Evolutionary conservation across 176 grass and related monocot species (phyloP).

Genomic region (Carex parvula): DNA sequence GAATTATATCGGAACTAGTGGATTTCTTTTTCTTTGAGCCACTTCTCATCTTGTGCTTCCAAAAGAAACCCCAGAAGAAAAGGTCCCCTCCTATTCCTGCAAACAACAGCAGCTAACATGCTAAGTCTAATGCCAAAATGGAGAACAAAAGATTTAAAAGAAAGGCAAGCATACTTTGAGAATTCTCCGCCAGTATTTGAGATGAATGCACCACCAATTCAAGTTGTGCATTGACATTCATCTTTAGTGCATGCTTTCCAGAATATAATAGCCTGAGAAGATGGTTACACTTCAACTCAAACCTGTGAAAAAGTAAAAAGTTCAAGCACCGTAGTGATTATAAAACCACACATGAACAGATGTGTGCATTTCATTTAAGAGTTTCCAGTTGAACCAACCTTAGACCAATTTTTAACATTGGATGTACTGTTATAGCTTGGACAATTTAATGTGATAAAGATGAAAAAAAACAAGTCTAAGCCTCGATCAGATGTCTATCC

Average conservation of each 20-base stretch:
- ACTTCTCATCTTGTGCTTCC: neutral
- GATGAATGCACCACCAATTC: slow-evolving; percentile 17
- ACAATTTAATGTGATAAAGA: neutral
- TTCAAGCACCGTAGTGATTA: neutral
- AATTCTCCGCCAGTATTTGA: neutral
- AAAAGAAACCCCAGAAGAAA: slow-evolving; percentile 15
- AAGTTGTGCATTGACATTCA: neutral
- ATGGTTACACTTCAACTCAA: neutral
- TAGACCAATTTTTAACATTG: neutral
- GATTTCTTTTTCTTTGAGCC: neutral
- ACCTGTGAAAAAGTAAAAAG: slow-evolving; percentile 5
- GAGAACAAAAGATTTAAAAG: neutral
- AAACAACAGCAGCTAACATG: neutral
- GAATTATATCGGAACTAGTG: neutral
- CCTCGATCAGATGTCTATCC: neutral
- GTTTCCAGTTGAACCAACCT: neutral
- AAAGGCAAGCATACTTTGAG: slow-evolving; percentile 8
- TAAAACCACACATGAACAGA: neutral
- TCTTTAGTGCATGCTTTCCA: neutral
- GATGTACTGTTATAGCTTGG: neutral
- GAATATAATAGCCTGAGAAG: slow-evolving; percentile 5
- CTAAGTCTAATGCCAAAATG: neutral
- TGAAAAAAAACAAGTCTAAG: neutral
- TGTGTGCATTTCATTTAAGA: neutral
- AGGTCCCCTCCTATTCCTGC: neutral